Percentiles rank a stretch among this genome's conserved stretches.
Conservation (phyloP, 306 rosid species). For the Cyclanthera cordifolia region DNA sequence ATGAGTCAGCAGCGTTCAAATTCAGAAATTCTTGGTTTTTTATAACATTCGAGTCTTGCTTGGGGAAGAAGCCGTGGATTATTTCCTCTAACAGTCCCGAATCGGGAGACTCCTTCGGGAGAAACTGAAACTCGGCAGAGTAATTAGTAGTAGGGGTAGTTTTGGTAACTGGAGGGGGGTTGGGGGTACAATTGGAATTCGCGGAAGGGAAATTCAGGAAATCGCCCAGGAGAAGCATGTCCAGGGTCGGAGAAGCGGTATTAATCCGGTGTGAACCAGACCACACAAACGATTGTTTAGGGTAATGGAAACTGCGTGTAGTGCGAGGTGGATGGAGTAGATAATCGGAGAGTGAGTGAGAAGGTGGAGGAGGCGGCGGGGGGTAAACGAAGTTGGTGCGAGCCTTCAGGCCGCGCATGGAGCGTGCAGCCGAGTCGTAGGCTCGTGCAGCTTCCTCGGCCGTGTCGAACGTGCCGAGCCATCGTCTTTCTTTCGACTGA, state of each 20-base stretch:
- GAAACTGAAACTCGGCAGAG: conserved; percentile 5
- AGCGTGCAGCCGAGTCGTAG: conserved; percentile 6
- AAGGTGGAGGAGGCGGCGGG: neutral
- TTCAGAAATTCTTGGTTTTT: no score
- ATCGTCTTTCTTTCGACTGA: conserved; percentile 10
- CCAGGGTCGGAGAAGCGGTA: conserved; percentile 14
- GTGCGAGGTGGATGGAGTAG: neutral
- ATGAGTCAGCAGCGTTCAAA: no score
- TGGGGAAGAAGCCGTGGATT: conserved; percentile 5
- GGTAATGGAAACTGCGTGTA: neutral
- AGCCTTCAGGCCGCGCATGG: conserved; percentile 8
- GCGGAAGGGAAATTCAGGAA: conserved; percentile 21
- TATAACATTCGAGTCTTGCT: neutral
- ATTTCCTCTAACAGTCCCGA: neutral
- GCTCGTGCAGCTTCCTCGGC: conserved; percentile 37
- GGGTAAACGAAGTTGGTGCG: conserved; percentile 9
- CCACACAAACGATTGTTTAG: neutral
- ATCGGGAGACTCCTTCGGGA: conserved; percentile 5
- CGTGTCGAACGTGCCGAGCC: conserved; percentile 50
- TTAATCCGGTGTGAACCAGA: conserved; percentile 9
- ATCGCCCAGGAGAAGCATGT: conserved; percentile 49
- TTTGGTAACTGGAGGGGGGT: neutral
- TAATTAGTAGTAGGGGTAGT: neutral
- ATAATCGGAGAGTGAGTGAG: neutral
- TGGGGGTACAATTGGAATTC: neutral